Base-by-base conservation (phyloP, 2,329 filamentous ascomycete genomes). In the Cadophora malorum region DNA sequence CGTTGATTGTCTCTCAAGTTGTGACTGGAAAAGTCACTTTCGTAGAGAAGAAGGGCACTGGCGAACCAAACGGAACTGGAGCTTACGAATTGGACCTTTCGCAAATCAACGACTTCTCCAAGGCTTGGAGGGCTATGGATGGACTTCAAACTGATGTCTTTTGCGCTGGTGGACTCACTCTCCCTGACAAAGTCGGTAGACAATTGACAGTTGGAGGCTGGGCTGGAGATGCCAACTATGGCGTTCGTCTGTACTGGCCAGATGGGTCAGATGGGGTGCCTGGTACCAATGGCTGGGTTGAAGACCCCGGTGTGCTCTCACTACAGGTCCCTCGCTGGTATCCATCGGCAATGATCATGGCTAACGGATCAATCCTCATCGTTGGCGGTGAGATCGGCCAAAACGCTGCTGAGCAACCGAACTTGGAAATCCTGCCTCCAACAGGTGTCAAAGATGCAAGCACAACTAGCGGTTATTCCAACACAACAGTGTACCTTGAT, bases 151-250 rank as follows among this genome's bases (percentile, higher is more conserved):
- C 88, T 0, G 89, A 91, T 70, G 82, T 91, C 16, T 91, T 91
- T 78, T 91, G 89, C 75, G 84, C 89, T 47, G 89, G 85, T 12
- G 85, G 86, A 23, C 76, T 91, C 3, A 88, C 86, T 0, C 82
- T 91, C 21, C 89, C 89, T 0, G 88, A 91, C 75, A 88, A 87
- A 73, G 88, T 81, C 45, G 89, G 85, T 1, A 83, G 89, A n/a
- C 86, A 90, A 75, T 81, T 91, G 72, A 90, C 86, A 64, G 80
- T 91, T 56, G 88, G 89, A 60, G 88, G 89, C 19, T 91, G 89
- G 89, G 87, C 88, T 10, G 82, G 84, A 5, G 82, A 86, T 53
- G 88, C 88, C 0, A 86, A 87, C 4, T 87, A 84, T 65, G 88
- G 89, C 52, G 81, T 91, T 55, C 84, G 88, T 33, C 77, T 90